Base-by-base conservation (phyloP, 1,284 basidiomycete species). In the Albatrellus sp. region DNA sequence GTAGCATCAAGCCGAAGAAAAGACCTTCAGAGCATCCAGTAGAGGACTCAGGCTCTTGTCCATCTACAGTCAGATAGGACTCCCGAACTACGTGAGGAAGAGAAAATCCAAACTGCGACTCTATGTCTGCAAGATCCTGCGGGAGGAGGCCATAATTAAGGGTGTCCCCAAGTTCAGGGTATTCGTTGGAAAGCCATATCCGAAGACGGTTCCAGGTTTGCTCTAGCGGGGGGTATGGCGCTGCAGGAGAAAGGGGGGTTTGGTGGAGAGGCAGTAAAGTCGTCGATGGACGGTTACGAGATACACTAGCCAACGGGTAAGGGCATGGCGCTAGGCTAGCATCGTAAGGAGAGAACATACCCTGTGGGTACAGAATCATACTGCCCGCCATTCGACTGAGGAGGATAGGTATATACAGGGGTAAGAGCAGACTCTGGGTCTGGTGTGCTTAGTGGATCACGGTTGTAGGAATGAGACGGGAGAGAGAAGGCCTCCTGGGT, bases 91-190 rank as follows among this genome's bases (percentile, higher is more conserved):
- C 75, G 20, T 73, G 68, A 2, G 90, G 90, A 14, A 94, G 73
- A 5, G 77, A 68, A 54, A 84, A 79, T 16, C 90, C 90, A 47
- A 94, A 77, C 53, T 87, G 76, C 60, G 79, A 71, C 63, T 93
- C 89, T 54, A 91, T 72, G 37, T 81, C 72, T 34, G 78, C 70
- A 44, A 93, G 72, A 55, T 87, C 78, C 50, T 75, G 73, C 6
- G 80, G 79, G 35, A 81, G 69, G 49, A 88, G 85, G 50, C 88
- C 88, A 52, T 83, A 84, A 61, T 92, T 92, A 53, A 94, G 79
- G 16, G 89, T 91, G 59, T 94, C 90, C 36, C 85, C 83, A 14
- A 94, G 75, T 57, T 94, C 90, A 35, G 90, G 89, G 62, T 91
- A 92, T 62, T 90, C 80, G 48, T 78, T 74, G 48, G 64, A 67